Evolutionary conservation across 371 early-diverging fungal genomes (phyloP), one percentile per base, ranked within the genome.

Genomic region (Apophysomyces ossiformis): DNA sequence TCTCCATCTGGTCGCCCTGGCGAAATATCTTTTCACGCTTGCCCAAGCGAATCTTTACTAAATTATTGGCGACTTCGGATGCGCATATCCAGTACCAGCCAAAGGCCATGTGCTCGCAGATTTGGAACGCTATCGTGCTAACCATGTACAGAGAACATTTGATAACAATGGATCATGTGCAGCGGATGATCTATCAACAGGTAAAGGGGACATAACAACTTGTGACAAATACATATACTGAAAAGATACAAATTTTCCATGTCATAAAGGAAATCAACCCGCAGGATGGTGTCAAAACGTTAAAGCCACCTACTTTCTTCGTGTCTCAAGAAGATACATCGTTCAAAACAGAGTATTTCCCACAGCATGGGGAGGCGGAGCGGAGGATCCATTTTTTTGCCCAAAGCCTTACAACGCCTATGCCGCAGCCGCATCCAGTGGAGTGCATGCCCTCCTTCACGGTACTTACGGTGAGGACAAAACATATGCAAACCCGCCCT

Each of bases 1-100:
- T 93, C 37, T 94, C 94, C 2, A 92, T 94, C 62, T 90, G 93
- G 88, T 89, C 94, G 0, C 93, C 95, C 5, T 94, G 94, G 95
- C 85, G 94, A 70, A 92, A 92, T 63, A 92, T 93, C 64, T 95
- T 94, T 69, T 83, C 91, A 11, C 84, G 92, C 9, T 73, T 95
- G n/a, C 95, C 95, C 45, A 93, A 94, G 72, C 89, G 92, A 45
- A 92, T 94, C 57, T 92, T 89, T 74, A 88, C 90, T 65, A 93
- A 93, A 74, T 74, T 93, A 38, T 72, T 94, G 12, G 91, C 92
- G 0, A 88, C 91, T 0, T 81, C 85, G 9, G 89, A 91, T 58
- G 90, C 92, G 81, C 87, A 91, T 54, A 81, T 90, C 65, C 72
- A 77, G 54, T 86, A 87, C 67, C 87, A 90, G 68, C 92, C 94